phyloP scores from a whole-genome alignment of 495 filamentous ascomycete species.

The Tuber brumale region DNA sequence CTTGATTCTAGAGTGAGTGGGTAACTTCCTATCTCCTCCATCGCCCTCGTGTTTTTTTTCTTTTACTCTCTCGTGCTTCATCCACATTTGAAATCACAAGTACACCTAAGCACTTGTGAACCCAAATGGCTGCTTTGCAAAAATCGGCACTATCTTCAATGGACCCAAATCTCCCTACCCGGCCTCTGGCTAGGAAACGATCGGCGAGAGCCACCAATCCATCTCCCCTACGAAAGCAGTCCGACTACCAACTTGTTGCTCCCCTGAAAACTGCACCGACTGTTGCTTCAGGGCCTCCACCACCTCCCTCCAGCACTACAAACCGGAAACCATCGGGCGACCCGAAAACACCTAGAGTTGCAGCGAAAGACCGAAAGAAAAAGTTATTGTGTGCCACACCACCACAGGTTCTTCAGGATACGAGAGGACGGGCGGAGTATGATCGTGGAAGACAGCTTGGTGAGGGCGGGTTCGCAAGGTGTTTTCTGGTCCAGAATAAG shows the following conservation, averaged over 20 bases:
- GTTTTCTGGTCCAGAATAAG: constrained; percentile 55
- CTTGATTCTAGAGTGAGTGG: background rate
- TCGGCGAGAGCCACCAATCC: constrained; percentile 20
- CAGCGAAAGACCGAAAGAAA: constrained; percentile 53
- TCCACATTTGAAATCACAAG: background rate
- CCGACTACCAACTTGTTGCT: constrained; percentile 41
- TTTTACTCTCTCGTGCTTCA: background rate
- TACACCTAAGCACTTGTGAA: background rate
- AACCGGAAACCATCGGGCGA: constrained; percentile 41
- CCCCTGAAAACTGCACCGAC: constrained; percentile 28
- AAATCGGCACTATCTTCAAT: constrained; percentile 23
- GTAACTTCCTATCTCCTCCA: background rate
- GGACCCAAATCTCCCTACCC: constrained; percentile 33
- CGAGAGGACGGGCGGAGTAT: constrained; percentile 65
- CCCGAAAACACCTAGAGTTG: constrained; percentile 55
- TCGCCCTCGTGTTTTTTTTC: background rate
- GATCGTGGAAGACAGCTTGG: constrained; percentile 75
- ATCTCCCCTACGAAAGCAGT: constrained; percentile 40
- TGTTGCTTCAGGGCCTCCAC: constrained; percentile 10
- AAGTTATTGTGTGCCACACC: constrained; percentile 74
- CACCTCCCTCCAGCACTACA: constrained; percentile 9
- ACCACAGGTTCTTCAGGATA: constrained; percentile 57
- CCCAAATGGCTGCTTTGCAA: background rate
- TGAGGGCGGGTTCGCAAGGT: constrained; percentile 93
- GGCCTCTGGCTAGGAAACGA: constrained; percentile 26